Percentiles rank a stretch among this genome's conserved stretches.
phyloP scores from a whole-genome alignment of 116 monocot genomes.

The Posidonia oceanica region DNA sequence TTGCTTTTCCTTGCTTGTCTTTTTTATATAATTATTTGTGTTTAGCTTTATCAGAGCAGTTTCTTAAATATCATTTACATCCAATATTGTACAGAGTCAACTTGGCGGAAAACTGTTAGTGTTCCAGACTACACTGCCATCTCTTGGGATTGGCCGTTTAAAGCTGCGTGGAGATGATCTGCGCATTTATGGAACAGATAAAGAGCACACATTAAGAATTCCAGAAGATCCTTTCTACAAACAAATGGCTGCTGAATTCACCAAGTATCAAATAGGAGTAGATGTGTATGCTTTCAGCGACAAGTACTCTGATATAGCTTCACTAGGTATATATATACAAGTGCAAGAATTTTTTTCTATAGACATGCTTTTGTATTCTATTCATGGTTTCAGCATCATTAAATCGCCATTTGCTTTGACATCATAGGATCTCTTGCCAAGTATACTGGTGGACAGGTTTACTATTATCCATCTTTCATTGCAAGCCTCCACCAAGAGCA shows the following conservation, averaged over 20 bases:
- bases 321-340: constrained; percentile 44
- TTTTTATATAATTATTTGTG: not conserved
- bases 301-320: constrained; percentile 86
- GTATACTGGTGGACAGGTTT: constrained; percentile 98
- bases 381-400: not conserved
- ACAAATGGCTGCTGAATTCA: constrained; percentile 99
- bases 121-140: constrained; percentile 88
- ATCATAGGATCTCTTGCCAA: constrained; percentile 70
- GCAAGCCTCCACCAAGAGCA: constrained; percentile 50
- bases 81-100: constrained; percentile 50
- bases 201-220: constrained; percentile 65
- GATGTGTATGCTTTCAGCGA: constrained; percentile 70
- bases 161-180: constrained; percentile 89
- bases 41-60: not conserved
- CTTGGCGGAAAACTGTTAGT: constrained; percentile 87
- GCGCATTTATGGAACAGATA: constrained; percentile 88
- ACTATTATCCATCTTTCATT: constrained; percentile 85
- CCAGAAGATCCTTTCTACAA: constrained; percentile 99
- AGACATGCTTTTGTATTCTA: no score
- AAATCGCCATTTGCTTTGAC: not conserved
- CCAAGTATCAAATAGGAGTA: constrained; percentile 85
- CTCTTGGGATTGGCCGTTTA: constrained; percentile 80
- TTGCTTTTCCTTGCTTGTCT: not conserved
- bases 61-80: not conserved
- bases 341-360: no score